Conservation (phyloP, 768 basidiomycete species). For the Rhodotorula diobovata region DNA sequence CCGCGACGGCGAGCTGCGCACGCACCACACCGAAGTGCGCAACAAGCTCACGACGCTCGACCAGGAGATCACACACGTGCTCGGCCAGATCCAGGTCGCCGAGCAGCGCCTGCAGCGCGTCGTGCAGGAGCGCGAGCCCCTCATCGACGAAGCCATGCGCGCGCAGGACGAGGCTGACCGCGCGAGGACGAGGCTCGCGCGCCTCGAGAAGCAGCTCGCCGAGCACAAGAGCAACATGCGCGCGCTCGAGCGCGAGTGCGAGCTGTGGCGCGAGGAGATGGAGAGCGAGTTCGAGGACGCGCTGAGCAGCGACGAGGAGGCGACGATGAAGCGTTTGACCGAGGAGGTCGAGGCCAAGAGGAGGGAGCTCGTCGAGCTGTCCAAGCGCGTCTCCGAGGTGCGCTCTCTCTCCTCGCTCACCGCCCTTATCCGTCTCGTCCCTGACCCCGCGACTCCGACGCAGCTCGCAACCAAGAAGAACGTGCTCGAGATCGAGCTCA, state of each 20-base stretch:
- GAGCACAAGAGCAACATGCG: slow-evolving; percentile 70
- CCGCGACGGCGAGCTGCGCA: slow-evolving; percentile 64
- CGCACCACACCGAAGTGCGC: slow-evolving; percentile 69
- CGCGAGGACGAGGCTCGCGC: slow-evolving; percentile 57
- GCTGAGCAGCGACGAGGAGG: slow-evolving; percentile 68
- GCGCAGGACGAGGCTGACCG: slow-evolving; percentile 68
- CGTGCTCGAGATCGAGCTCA: slow-evolving; percentile 82
- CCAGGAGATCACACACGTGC: slow-evolving; percentile 73
- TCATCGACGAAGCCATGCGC: slow-evolving; percentile 60
- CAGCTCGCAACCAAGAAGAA: slow-evolving; percentile 73
- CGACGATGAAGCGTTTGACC: slow-evolving; percentile 61
- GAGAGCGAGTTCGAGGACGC: slow-evolving; percentile 61
- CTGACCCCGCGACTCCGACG: not conserved
- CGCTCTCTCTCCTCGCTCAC: slow-evolving; percentile 41
- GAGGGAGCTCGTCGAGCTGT: slow-evolving; percentile 64
- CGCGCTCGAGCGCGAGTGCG: slow-evolving; percentile 59
- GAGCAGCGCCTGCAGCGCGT: slow-evolving; percentile 57
- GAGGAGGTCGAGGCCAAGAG: slow-evolving; percentile 72
- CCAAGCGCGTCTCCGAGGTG: slow-evolving; percentile 67
- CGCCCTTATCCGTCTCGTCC: not conserved
- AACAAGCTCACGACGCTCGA: slow-evolving; percentile 65
- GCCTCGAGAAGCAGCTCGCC: slow-evolving; percentile 63
- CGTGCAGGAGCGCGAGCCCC: slow-evolving; percentile 59
- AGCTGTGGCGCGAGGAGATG: slow-evolving; percentile 64
- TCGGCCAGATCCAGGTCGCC: slow-evolving; percentile 67